Base-by-base conservation (phyloP, 106 monocot genomes). In the Triglochin maritima region DNA sequence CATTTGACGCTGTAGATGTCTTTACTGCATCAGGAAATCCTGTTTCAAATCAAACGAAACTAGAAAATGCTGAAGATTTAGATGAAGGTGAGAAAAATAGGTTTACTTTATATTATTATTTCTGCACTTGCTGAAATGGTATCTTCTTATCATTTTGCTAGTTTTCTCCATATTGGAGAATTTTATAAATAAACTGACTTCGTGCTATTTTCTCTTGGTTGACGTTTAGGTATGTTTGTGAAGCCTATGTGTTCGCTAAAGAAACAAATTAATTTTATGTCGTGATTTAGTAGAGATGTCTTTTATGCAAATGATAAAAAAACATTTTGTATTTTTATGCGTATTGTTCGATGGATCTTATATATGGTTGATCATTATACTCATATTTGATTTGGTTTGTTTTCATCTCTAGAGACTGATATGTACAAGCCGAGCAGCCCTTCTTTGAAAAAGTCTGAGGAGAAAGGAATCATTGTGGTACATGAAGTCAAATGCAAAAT, bases 401-500 rank as follows among this genome's bases (percentile, higher is more conserved):
- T 44, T 80, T 17, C 7, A 52, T 79, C 49, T 9, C 14, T 62
- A 83, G 90, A 81, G 60, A 58, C 77, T 71, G 90, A 85, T 50
- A 17, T 59, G 57, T 70, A 92, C 49, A 67, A 84, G 72, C 92
- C 92, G 76, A 89, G 81, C 73, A 99, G 98, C 64, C 92, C 92
- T 71, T 99, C 98, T 65, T 49, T 99, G 55, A 80, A 99, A 63
- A 88, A 81, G 71, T 76, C 77, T 48, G 88, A 99, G 64, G 98
- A 99, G 79, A 88, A 82, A 62, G 92, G 98, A 70, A 69, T 99
- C 44, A 43, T 74, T 12, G 75, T 89, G 68, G 86, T 92, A 59
- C 82, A 92, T 81, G 98, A 92, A 77, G 79, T 82, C 68, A 99
- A 99, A 79, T 99, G 98, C 88, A 99, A 99, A 71, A 84, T 99